A percentile compares a stretch with the other conserved stretches of the same genome.
Conservation (phyloP, 2,329 filamentous ascomycete species). For the Acarospora socialis region DNA sequence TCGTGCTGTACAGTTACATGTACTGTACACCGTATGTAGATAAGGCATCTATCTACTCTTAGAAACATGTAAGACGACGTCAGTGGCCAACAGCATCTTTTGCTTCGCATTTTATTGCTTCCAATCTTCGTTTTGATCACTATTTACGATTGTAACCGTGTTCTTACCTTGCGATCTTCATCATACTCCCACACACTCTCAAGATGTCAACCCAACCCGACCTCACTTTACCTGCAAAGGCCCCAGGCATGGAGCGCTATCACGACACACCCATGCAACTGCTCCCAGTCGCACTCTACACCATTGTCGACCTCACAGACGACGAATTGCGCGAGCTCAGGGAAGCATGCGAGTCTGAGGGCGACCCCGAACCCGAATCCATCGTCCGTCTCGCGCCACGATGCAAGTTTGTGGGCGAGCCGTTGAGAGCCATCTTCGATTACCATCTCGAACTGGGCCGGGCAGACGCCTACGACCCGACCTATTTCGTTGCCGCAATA, state of each 20-base stretch:
- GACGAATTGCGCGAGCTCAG: slow-evolving; percentile 6
- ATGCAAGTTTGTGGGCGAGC: slow-evolving; percentile 12
- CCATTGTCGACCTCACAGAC: slow-evolving; percentile 11
- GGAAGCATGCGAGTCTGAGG: slow-evolving; percentile 4
- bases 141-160: no score
- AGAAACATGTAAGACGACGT: no score
- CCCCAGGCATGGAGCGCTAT: slow-evolving; percentile 12
- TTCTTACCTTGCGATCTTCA: no score
- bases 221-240: slow-evolving; percentile 12
- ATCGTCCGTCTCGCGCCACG: slow-evolving; percentile 8
- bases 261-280: slow-evolving; percentile 8
- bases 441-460: slow-evolving; percentile 12
- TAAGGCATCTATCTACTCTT: no score
- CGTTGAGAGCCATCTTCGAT: slow-evolving; percentile 12
- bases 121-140: no score
- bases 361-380: slow-evolving; percentile 6
- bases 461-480: slow-evolving; percentile 10
- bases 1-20: no score
- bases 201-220: slow-evolving; percentile 12
- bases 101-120: no score
- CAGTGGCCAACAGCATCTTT: no score
- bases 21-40: no score
- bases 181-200: no score
- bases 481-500: slow-evolving; percentile 12
- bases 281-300: slow-evolving; percentile 11